Conservation (phyloP, 139 green algal genomes). For the Chlorella sorokiniana region DNA sequence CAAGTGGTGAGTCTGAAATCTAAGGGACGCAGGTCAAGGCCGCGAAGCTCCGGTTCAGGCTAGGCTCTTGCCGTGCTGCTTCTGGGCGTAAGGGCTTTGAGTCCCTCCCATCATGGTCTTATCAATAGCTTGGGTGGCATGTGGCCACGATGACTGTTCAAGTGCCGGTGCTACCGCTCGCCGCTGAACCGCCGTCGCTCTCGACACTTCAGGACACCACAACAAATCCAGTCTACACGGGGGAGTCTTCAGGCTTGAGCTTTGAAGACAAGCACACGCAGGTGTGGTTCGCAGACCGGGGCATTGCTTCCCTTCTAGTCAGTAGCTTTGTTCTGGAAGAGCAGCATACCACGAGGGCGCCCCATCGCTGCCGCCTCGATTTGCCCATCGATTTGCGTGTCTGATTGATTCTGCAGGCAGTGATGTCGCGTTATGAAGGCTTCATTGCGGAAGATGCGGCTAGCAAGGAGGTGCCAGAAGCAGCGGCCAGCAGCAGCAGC, state of each 20-base stretch:
- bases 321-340: too few species aligned
- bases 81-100: too few species aligned
- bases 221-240: slow-evolving; percentile 45
- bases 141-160: too few species aligned
- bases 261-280: slow-evolving; percentile 42
- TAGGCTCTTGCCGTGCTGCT: too few species aligned
- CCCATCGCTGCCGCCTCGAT: too few species aligned
- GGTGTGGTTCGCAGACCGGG: neutral
- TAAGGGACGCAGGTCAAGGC: too few species aligned
- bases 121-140: too few species aligned
- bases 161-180: neutral
- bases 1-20: slow-evolving; percentile 3
- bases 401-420: neutral
- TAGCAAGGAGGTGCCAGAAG: neutral
- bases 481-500: neutral
- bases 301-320: too few species aligned
- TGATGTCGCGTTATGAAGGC: slow-evolving; percentile 13
- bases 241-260: slow-evolving; percentile 27
- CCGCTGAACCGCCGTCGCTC: neutral
- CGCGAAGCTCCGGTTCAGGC: too few species aligned
- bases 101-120: too few species aligned
- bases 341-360: too few species aligned
- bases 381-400: neutral
- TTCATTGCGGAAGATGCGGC: neutral
- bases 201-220: slow-evolving; percentile 33